Conservation (phyloP, 306 rosid species). For the Lathyrus aphaca region DNA sequence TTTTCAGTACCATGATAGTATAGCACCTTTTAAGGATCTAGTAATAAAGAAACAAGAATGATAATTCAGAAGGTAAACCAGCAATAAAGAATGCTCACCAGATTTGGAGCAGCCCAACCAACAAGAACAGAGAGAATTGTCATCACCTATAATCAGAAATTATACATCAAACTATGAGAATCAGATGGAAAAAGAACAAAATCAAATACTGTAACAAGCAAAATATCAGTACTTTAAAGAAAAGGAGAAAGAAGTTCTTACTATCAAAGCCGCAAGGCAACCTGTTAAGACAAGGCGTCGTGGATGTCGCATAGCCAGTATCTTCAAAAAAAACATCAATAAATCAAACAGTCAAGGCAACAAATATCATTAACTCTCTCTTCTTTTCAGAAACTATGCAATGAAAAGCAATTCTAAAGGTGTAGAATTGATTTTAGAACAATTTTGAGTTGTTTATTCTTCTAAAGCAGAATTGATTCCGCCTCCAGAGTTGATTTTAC, state of each 20-base stretch:
- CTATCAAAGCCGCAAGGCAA: constrained; percentile 81
- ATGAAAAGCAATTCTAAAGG: too few relatives aligned
- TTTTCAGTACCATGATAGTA: not conserved
- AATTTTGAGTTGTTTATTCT: too few relatives aligned
- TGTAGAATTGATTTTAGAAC: too few relatives aligned
- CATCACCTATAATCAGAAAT: constrained; percentile 70
- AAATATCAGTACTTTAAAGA: not conserved
- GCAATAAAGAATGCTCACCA: constrained; percentile 53
- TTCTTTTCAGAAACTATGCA: too few relatives aligned
- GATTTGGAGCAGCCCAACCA: constrained; percentile 98
- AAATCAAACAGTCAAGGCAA: constrained; percentile 29
- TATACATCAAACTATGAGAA: constrained; percentile 21
- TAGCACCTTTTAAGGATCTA: not conserved
- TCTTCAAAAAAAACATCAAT: constrained; percentile 54
- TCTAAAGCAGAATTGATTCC: too few relatives aligned
- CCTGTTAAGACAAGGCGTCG: constrained; percentile 86
- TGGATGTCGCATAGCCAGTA: constrained; percentile 94
- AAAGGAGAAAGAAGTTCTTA: constrained; percentile 45
- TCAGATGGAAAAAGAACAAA: not conserved
- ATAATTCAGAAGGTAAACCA: constrained; percentile 19
- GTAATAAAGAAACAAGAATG: constrained; percentile 11
- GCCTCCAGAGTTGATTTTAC: too few relatives aligned
- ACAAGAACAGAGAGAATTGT: constrained; percentile 88
- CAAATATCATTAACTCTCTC: not conserved
- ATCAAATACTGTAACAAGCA: not conserved